phyloP scores from a whole-genome alignment of 441 rosid genomes.

The Corymbia citriodora region DNA sequence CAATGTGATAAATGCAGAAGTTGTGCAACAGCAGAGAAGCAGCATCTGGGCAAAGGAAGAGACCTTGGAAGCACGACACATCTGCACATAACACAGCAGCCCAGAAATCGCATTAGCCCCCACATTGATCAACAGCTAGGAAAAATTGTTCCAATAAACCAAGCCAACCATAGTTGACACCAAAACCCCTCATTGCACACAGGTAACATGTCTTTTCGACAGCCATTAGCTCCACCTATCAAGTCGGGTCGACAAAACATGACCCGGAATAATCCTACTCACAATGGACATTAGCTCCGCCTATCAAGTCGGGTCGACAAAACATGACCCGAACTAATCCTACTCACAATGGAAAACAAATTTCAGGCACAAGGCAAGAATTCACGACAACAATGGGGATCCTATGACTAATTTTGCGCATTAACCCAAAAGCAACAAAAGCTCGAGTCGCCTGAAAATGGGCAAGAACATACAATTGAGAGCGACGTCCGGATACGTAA shows the following conservation, averaged over 20 bases:
- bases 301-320: not conserved
- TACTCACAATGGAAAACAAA: not conserved
- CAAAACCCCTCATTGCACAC: not conserved
- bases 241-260: not conserved
- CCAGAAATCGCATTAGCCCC: constrained; percentile 5
- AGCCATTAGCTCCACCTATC: not conserved
- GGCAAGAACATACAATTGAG: constrained; percentile 55
- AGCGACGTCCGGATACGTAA: constrained; percentile 85
- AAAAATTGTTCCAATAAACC: not conserved
- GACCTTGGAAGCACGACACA: constrained; percentile 74
- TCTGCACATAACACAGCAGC: constrained; percentile 29
- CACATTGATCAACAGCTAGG: not conserved
- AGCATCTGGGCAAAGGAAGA: constrained; percentile 69
- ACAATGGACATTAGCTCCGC: not conserved
- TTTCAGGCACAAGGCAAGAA: not conserved
- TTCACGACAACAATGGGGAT: not conserved
- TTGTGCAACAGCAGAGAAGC: constrained; percentile 72
- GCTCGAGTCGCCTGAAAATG: not conserved
- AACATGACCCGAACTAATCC: not conserved
- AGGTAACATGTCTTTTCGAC: not conserved
- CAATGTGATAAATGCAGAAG: constrained; percentile 88
- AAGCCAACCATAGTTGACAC: not conserved
- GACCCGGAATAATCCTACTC: not conserved
- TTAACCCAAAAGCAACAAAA: not conserved
- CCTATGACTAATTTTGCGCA: not conserved